Evolutionary conservation across 768 basidiomycete species (phyloP).

Genomic region (Austroboletus festivus): DNA sequence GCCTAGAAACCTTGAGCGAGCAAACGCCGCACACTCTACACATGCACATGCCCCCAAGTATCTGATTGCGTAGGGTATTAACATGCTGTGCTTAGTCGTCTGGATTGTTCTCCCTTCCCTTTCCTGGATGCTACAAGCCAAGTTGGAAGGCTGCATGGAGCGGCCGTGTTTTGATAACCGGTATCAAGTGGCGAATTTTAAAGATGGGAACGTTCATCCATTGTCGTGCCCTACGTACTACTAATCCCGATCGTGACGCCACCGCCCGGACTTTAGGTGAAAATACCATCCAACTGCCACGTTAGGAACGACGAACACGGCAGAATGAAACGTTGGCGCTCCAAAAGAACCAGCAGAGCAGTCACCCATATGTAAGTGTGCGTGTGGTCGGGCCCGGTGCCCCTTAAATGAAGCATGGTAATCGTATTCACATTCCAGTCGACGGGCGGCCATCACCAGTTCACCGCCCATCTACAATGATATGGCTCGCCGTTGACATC

Average conservation of each 20-base stretch:
- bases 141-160: background rate
- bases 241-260: background rate
- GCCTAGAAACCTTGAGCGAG: no score
- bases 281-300: no score
- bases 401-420: background rate
- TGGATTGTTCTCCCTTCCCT: background rate
- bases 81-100: background rate
- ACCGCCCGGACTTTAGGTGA: background rate
- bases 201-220: background rate
- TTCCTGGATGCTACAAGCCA: no score
- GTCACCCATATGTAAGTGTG: background rate
- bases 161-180: background rate
- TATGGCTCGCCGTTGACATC: constrained; percentile 11
- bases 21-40: background rate
- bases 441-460: constrained; percentile 8
- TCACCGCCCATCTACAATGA: constrained; percentile 2
- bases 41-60: no score
- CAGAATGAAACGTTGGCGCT: constrained; percentile 15
- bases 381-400: constrained; percentile 13
- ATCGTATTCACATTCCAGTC: background rate
- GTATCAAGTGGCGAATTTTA: background rate
- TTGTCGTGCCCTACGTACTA: no score
- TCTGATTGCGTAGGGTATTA: no score
- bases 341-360: background rate
- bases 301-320: constrained; percentile 1